Evolutionary conservation across 768 basidiomycete species (phyloP).

Genomic region (Hydnum rufescens): DNA sequence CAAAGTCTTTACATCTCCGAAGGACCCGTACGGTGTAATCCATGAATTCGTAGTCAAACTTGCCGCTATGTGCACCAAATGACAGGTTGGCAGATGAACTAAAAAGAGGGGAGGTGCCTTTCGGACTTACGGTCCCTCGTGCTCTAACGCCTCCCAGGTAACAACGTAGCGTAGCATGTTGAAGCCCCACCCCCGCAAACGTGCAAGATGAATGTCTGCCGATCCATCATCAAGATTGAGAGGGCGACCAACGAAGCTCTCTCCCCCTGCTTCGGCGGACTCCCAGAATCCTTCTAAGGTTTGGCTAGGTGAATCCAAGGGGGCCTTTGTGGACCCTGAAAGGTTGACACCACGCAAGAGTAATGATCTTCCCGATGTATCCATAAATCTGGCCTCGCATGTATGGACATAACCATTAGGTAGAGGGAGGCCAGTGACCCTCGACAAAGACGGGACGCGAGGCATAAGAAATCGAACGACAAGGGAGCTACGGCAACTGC

Average conservation of each 20-base stretch:
- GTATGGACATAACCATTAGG: conserved; percentile 41
- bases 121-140: conserved; percentile 74
- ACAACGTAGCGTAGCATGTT: conserved; percentile 64
- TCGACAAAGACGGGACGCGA: conserved; percentile 33
- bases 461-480: too few species aligned
- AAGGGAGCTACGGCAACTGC: too few species aligned
- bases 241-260: conserved; percentile 57
- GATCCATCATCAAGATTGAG: conserved; percentile 69
- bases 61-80: conserved; percentile 33
- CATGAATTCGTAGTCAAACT: conserved; percentile 81
- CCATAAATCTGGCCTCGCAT: conserved; percentile 46
- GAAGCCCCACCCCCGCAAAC: conserved; percentile 89
- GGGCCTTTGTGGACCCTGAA: conserved; percentile 74
- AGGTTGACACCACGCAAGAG: conserved; percentile 91
- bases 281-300: conserved; percentile 67
- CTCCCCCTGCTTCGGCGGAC: conserved; percentile 38
- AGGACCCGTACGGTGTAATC: conserved; percentile 77
- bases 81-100: not conserved
- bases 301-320: conserved; percentile 47
- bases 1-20: conserved; percentile 79
- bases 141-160: conserved; percentile 93
- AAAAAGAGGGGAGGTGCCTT: not conserved
- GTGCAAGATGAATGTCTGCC: conserved; percentile 65
- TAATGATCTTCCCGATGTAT: conserved; percentile 51
- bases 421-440: conserved; percentile 32